phyloP scores from a whole-genome alignment of 352 stramenopile genomes.

The Phytophthora podocarpi region DNA sequence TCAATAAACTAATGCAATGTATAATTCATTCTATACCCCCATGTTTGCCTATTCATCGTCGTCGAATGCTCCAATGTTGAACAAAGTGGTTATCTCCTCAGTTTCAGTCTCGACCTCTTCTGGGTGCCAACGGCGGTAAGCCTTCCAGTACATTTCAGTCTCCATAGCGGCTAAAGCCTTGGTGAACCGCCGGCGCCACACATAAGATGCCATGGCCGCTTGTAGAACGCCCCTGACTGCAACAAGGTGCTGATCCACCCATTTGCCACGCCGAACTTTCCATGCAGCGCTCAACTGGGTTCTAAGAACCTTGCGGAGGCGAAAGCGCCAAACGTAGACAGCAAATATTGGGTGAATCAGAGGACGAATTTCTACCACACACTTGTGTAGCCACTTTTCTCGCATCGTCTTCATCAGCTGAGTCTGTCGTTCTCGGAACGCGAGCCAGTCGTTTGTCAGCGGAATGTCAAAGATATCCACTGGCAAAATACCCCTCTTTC shows the following conservation, averaged over 20 bases:
- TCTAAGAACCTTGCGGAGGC: conserved; percentile 12
- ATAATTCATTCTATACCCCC: no score
- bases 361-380: neutral
- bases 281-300: neutral
- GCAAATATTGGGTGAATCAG: conserved; percentile 2
- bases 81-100: conserved; percentile 21
- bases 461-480: conserved; percentile 38
- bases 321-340: conserved; percentile 16
- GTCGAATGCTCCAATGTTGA: conserved; percentile 11
- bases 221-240: conserved; percentile 13
- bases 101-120: conserved; percentile 11
- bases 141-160: conserved; percentile 29
- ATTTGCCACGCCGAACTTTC: neutral
- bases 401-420: conserved; percentile 8
- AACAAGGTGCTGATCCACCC: neutral
- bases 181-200: conserved; percentile 24
- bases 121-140: conserved; percentile 21
- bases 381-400: conserved; percentile 8
- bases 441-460: conserved; percentile 14
- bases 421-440: neutral
- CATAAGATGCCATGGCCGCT: neutral
- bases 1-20: no score
- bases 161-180: neutral
- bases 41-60: conserved; percentile 12
- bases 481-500: conserved; percentile 26